phyloP scores from a whole-genome alignment of 495 filamentous ascomycete genomes.

The Hypoxylon perforatum region DNA sequence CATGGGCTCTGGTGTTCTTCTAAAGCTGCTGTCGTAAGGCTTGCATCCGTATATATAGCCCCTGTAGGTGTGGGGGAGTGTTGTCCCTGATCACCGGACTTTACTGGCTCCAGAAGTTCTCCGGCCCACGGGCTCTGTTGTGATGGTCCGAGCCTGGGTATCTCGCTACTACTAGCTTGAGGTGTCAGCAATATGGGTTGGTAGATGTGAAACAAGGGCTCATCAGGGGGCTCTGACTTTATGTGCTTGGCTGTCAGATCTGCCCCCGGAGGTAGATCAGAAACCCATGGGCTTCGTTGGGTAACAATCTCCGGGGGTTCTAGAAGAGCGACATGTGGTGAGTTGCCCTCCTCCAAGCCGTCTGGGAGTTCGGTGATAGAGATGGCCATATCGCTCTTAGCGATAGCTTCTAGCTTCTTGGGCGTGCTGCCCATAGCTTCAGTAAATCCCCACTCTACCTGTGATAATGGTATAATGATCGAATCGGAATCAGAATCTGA shows the following conservation, averaged over 20 bases:
- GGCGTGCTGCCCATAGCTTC: neutral
- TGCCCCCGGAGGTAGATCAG: slow-evolving; percentile 7
- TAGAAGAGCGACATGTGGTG: neutral
- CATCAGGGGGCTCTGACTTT: slow-evolving; percentile 26
- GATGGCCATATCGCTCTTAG: slow-evolving; percentile 3
- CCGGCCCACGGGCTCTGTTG: slow-evolving; percentile 45
- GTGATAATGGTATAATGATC: slow-evolving; percentile 16
- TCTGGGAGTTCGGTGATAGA: neutral
- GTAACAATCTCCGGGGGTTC: slow-evolving; percentile 4
- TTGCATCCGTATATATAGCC: neutral
- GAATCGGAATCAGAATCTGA: slow-evolving; percentile 15
- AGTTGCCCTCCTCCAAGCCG: neutral
- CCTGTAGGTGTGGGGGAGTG: neutral
- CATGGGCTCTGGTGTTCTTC: slow-evolving; percentile 14
- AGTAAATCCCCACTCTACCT: slow-evolving; percentile 16
- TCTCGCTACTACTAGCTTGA: slow-evolving; percentile 1
- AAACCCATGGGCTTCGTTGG: slow-evolving; percentile 12
- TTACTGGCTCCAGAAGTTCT: slow-evolving; percentile 4
- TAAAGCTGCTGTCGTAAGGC: neutral
- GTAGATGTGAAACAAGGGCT: neutral
- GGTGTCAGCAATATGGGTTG: neutral
- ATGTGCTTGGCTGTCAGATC: slow-evolving; percentile 13
- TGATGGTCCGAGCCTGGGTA: slow-evolving; percentile 26
- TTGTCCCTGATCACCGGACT: neutral
- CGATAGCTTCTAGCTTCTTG: neutral